Evolutionary conservation across 352 stramenopile species (phyloP).

Genomic region (Thalassiosira sp.): DNA sequence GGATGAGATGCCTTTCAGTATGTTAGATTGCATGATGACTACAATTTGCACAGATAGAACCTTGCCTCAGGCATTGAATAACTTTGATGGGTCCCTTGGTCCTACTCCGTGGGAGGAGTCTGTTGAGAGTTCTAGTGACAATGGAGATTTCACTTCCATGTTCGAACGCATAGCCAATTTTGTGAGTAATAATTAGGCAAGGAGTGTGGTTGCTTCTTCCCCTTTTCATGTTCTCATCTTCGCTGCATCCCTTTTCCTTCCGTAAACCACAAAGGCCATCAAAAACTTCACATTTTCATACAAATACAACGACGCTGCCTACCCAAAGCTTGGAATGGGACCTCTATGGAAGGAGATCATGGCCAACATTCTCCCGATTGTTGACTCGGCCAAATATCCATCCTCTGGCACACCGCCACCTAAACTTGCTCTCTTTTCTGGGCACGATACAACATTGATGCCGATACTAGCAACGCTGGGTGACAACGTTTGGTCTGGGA

Average conservation of each 20-base stretch:
- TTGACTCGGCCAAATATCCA: conserved; percentile 27
- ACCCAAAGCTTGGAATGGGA: conserved; percentile 68
- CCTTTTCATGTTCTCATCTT: conserved; percentile 9
- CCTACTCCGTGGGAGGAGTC: conserved; percentile 23
- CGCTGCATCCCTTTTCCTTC: background rate
- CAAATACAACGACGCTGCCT: conserved; percentile 60
- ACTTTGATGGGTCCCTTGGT: conserved; percentile 58
- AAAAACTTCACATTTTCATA: conserved; percentile 44
- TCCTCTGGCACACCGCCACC: conserved; percentile 15
- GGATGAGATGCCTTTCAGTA: conserved; percentile 18
- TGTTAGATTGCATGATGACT: conserved; percentile 80
- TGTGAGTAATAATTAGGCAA: conserved; percentile 12
- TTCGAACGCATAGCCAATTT: conserved; percentile 44
- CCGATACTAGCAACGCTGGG: conserved; percentile 66
- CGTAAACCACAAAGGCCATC: conserved; percentile 6
- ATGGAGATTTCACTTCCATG: conserved; percentile 21
- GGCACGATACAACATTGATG: conserved; percentile 78
- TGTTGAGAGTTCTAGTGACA: conserved; percentile 1
- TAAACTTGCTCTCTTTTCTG: conserved; percentile 73
- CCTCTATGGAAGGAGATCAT: conserved; percentile 79
- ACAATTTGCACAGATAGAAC: conserved; percentile 76
- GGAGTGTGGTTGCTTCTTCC: background rate
- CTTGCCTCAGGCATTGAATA: conserved; percentile 61
- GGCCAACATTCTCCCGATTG: conserved; percentile 59
- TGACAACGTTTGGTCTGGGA: conserved; percentile 54